Base-by-base conservation (phyloP, 2,329 filamentous ascomycete species). In the Diaporthe sp. region DNA sequence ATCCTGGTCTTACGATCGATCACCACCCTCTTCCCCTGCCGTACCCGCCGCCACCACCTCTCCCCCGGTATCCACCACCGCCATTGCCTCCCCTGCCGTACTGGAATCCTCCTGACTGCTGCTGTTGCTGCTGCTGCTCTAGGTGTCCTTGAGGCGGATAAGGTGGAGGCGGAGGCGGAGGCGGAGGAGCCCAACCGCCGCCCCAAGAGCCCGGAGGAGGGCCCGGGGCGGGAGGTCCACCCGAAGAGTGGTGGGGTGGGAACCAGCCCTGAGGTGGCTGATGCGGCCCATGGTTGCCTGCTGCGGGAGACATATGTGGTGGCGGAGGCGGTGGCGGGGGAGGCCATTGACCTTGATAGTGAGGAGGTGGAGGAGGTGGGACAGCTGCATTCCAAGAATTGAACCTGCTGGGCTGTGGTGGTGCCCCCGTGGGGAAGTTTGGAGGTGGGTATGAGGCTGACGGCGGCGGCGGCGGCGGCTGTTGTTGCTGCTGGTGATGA, bases 291-390 rank as follows among this genome's bases (percentile, higher is more conserved):
- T 63, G 58, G n/a, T 34, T 61, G 72, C 71, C 65, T 39, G 42
- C 39, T 15, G 34, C 37, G 20, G 71, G 53, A 31, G 53, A 25
- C 42, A 61, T 71, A 25, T 61, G 67, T 17, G 72, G 77, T 34
- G 81, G 81, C 1, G 82, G 83, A 0, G 82, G 82, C 2, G 85
- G 84, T 10, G 85, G 84, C 4, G 84, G 80, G 9, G 82, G 82
- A 10, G 83, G 86, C 86, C 87, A 88, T 15, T 83, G 82, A 3
- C 85, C 86, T 67, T 83, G 82, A 71, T 85, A 87, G 7, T 85
- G 84, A 20, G 79, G 78, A 13, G 85, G 85, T 8, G 83, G 85
- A 5, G 82, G 82, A n/a, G 82, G 80, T n/a, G 77, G 80, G 15
- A 68, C 49, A 28, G 34, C 65, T 15, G 61, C 71, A 31, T 75